Base-by-base conservation (phyloP, 805 yeast species). In the Myxozyma lipomycoides region DNA sequence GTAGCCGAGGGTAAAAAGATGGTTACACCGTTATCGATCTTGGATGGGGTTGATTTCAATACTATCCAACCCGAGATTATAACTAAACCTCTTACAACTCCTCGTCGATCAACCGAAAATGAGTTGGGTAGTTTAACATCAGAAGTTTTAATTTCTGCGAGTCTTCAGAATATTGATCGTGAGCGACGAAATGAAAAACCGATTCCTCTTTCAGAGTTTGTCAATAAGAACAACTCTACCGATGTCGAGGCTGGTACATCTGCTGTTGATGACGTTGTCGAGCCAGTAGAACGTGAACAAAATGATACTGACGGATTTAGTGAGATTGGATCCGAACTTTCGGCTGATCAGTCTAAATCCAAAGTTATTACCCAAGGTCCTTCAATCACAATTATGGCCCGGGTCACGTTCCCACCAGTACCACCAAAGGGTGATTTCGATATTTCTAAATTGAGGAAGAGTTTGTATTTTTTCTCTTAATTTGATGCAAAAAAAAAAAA, bases 391-490 rank as follows among this genome's bases (percentile, higher is more conserved):
- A 34, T 32, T 21, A 25, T 22, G 30, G 39, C 48, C 15, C 61
- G 60, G 17, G 32, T 61, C 26, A 37, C 36, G 6, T 61, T 61
- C 43, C 62, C 63, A 3, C 43, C 36, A 12, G 54, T 61, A 19
- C 64, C 64, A 3, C 39, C 52, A 6, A 55, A 51, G 48, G 98
- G 97, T 45, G 82, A 81, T 17, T 86, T 91, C 61, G 95, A 91
- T 63, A 95, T 91, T 34, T 69, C 72, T 36, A 78, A 77, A 51
- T 83, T 90, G 39, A 76, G 77, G 63, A 78, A 82, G 44, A 86
- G 96, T 56, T 75, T 76, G 28, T 91, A 91, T 68, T 91, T 91
- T 76, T 91, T 91, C 64, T 70, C 74, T 3, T 40, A 42, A 30
- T 12, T 28, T 28, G 32, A 28, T 28, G 32, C 12, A n/a, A n/a